Evolutionary conservation across 2,329 filamentous ascomycete species (phyloP), one percentile per base, ranked within the genome.

Genomic region (Aspergillus puulaauensis): DNA sequence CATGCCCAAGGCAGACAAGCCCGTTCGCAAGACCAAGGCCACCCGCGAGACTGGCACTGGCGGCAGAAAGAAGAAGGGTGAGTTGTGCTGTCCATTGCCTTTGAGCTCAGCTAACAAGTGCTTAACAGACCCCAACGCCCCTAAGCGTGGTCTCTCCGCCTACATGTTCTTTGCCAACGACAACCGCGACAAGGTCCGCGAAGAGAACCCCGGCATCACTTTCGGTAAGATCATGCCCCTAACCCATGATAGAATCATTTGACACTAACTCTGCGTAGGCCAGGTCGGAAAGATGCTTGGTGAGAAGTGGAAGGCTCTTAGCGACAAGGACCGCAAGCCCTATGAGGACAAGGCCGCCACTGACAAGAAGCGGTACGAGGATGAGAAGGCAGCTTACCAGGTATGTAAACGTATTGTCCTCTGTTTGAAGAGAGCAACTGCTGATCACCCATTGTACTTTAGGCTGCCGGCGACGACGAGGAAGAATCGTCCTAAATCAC

Each of bases 81-180:
- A 60, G 80, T 73, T 24, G 15, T 12, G 15, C 21, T 40, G 21
- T 53, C 53, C 43, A 53, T 52, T 31, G 24, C 37, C 9, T 14
- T 49, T 41, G 39, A 14, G n/a, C 21, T 21, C 12, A n/a, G 50
- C 47, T 58, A 57, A 61, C 66, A 48, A 67, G 47, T 6, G 27
- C n/a, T 37, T 41, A 15, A 8, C 70, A 96, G 93, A 97, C 80
- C 92, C 92, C 79, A 97, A 97, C 81, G 93, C 93, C 61, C 95
- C 95, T 77, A 99, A 98, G 92, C 92, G 95, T 80, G 95, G 93
- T 83, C 91, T 99, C 51, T 98, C 95, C 54, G 95, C 95, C 64
- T 99, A 99, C 87, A 99, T 99, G 95, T 98, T 98, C 89, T 99
- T 98, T 78, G 95, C 95, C 86, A 98, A 98, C 75, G 95, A 98